Evolutionary conservation across 345 rosid species (phyloP).

Genomic region (Salix caprea): DNA sequence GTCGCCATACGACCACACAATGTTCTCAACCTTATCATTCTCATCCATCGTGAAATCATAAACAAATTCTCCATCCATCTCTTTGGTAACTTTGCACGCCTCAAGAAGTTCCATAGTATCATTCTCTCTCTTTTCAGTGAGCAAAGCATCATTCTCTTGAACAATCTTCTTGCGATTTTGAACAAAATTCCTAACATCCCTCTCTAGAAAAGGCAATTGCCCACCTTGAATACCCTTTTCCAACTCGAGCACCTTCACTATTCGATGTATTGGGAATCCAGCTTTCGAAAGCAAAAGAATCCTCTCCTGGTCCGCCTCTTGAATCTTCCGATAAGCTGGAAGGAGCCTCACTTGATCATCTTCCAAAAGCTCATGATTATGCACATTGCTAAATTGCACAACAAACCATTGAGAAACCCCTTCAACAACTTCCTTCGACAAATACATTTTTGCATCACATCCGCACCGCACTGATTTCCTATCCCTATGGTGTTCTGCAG

Average conservation of each 20-base stretch:
- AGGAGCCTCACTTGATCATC: conserved; percentile 93
- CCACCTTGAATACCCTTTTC: conserved; percentile 88
- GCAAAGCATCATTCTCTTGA: conserved; percentile 81
- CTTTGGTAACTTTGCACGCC: conserved; percentile 61
- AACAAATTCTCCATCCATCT: conserved; percentile 61
- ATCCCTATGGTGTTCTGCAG: conserved; percentile 85
- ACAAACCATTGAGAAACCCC: conserved; percentile 75
- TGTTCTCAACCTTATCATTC: conserved; percentile 64
- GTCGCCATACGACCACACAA: conserved; percentile 83
- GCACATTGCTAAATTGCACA: conserved; percentile 89
- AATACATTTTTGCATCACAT: conserved; percentile 82
- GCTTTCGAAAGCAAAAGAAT: conserved; percentile 86
- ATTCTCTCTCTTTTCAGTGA: conserved; percentile 64
- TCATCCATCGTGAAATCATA: conserved; percentile 64
- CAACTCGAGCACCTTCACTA: conserved; percentile 79
- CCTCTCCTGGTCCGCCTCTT: conserved; percentile 79
- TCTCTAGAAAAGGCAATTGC: conserved; percentile 81
- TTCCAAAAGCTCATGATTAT: conserved; percentile 87
- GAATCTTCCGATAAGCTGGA: conserved; percentile 91
- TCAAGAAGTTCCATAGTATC: conserved; percentile 71
- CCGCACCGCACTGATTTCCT: conserved; percentile 91
- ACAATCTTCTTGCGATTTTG: conserved; percentile 76
- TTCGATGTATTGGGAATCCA: conserved; percentile 86
- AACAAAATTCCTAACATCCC: conserved; percentile 88
- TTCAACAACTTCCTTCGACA: conserved; percentile 66